Evolutionary conservation across 345 rosid genomes (phyloP), one percentile per base, ranked within the genome.

Genomic region (Citrus medica): DNA sequence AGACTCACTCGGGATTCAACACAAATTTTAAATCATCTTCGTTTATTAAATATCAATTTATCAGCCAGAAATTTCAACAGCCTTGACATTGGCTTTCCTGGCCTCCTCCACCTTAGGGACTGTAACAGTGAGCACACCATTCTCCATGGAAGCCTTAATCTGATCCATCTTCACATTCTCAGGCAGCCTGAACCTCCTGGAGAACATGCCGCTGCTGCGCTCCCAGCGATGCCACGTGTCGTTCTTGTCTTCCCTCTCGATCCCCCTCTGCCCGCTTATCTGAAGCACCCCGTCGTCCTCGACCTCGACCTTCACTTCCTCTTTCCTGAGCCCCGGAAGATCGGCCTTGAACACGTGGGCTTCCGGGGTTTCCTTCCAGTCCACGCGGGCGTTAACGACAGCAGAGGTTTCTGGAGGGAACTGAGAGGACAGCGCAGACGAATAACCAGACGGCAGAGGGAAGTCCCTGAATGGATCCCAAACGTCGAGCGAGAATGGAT

Each of bases 181-280:
- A 0, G 73, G 74, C 30, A 73, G 4, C 58, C 67, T 17, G 65
- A 79, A 79, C n/a, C 77, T 63, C 78, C 82, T 79, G 1, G 69
- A 42, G 67, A 79, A 79, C 33, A 55, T 73, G 0, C 78, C 78
- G 21, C 77, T 64, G 67, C 82, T 73, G 5, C 82, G 78, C 68
- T 79, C 78, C 67, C 74, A 74, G 9, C 78, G 67, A 21, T 74
- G 82, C 82, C 82, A 79, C 3, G 74, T 74, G 10, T 79, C 69
- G 21, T 67, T 79, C 75, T 79, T 79, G 38, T 74, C 82, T n/a
- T 79, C 82, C 78, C 58, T 73, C 74, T 79, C 82, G 2, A 65
- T 14, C 1, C 56, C 53, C 68, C 78, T 79, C 68, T 73, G 61
- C 32, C 78, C 82, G 48, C 74, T 66, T 3, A 79, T 79, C 32